A percentile compares a stretch with the other conserved stretches of the same genome.
Conservation (phyloP, 2,329 filamentous ascomycete species). For the Paracamarosporium sp. region DNA sequence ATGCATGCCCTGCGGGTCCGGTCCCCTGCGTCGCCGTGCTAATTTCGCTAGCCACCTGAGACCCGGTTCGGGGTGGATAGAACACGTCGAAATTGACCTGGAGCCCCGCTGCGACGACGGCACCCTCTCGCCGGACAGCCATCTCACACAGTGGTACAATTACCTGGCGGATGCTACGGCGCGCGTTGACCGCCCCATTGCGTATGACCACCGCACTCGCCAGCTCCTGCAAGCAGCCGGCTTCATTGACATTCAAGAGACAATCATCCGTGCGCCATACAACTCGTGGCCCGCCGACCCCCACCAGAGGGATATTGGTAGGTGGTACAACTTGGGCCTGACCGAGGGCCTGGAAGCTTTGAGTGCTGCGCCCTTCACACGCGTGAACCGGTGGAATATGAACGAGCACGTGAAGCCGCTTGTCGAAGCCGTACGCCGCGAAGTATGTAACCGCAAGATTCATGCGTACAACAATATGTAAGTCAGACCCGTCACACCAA, state of each 20-base stretch:
- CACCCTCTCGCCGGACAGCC: constrained; percentile 63
- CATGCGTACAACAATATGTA: constrained; percentile 80
- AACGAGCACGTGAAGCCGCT: constrained; percentile 68
- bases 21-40: constrained; percentile 18
- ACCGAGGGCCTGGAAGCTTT: constrained; percentile 76
- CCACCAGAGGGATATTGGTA: constrained; percentile 71
- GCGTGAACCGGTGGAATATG: constrained; percentile 65
- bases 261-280: constrained; percentile 72
- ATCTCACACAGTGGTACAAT: constrained; percentile 72
- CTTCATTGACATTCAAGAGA: constrained; percentile 80
- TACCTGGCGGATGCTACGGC: constrained; percentile 73
- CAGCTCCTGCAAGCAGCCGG: constrained; percentile 71
- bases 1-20: constrained; percentile 37
- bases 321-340: constrained; percentile 84
- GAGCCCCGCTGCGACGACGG: constrained; percentile 74
- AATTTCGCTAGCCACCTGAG: constrained; percentile 70
- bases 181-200: constrained; percentile 68
- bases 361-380: constrained; percentile 74
- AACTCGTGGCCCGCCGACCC: constrained; percentile 75
- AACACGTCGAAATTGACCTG: constrained; percentile 91
- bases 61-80: constrained; percentile 76
- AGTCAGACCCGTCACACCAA: constrained; percentile 52
- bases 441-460: constrained; percentile 72
- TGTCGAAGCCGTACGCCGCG: constrained; percentile 67
- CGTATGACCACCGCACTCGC: constrained; percentile 68